These are phyloP conservation scores for Castanea sativa DNA, from an alignment of 306 rosid species.

Conservation along the genomic window DNA sequence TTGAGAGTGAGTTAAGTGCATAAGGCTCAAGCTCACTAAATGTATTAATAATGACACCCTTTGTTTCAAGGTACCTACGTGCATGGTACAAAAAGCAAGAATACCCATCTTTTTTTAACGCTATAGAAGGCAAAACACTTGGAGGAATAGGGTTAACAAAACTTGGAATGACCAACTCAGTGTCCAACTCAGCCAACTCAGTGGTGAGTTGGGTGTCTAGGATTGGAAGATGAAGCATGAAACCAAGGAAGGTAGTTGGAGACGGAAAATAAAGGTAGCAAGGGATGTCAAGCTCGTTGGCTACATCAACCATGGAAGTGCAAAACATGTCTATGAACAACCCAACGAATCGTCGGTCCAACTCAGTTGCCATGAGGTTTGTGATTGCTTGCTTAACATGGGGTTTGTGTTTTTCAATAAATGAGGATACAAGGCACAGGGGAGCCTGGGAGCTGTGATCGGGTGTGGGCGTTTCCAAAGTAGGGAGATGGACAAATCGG, in stretches of 20 bases:
- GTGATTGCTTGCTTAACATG: slow-evolving; percentile 28
- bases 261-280: slow-evolving; percentile 54
- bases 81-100: slow-evolving; percentile 21
- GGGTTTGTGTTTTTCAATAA: slow-evolving; percentile 33
- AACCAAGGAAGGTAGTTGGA: slow-evolving; percentile 11
- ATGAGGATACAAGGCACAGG: slow-evolving; percentile 19
- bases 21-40: no score
- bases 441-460: slow-evolving; percentile 32
- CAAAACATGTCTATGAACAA: slow-evolving; percentile 55
- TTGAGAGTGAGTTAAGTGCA: no score
- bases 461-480: slow-evolving; percentile 35
- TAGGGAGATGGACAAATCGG: slow-evolving; percentile 41
- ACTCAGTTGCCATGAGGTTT: slow-evolving; percentile 11
- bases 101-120: slow-evolving; percentile 11
- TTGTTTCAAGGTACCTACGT: slow-evolving; percentile 32
- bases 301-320: slow-evolving; percentile 50
- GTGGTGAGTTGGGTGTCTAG: no score
- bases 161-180: no score
- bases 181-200: no score
- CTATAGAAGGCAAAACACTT: slow-evolving; percentile 25
- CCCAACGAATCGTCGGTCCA: slow-evolving; percentile 26
- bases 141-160: slow-evolving; percentile 34
- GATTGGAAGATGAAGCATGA: no score
- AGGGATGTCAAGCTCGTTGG: slow-evolving; percentile 46
- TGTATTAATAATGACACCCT: slow-evolving; percentile 31